Evolutionary conservation across 2,329 filamentous ascomycete genomes (phyloP), one percentile per base, ranked within the genome.

Genomic region (Colletotrichum cereale): DNA sequence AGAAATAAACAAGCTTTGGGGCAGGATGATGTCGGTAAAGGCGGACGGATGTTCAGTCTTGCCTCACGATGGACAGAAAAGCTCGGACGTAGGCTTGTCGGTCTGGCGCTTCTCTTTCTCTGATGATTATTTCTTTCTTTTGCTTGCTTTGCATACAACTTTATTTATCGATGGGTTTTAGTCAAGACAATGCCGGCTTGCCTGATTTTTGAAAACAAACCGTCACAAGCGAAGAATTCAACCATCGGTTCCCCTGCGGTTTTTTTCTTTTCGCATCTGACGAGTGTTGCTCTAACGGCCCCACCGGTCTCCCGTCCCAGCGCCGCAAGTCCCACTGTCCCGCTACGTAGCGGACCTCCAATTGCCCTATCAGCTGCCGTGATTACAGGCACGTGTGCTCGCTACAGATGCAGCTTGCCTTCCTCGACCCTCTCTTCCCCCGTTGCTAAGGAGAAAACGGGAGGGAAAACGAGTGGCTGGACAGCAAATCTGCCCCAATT

Each of bases 291-390:
- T 71, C 53, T 56, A 64, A 36, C 56, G 47, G 55, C 70, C 66
- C 61, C 66, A 58, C 57, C 31, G 52, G 36, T 40, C 34, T 57
- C 68, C 62, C 61, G 60, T 47, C 34, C 26, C 47, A 70, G 63
- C 61, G 34, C 29, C 63, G 42, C 56, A 52, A 63, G 62, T 40
- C 66, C 66, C 66, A 65, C 53, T 26, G 48, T 56, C 66, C 57
- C 66, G 62, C 52, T 63, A 44, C 53, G 48, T 60, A 73, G 60
- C 64, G 67, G 63, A 58, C 38, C 24, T 38, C 11, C 70, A 52
- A 74, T 73, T 75, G 73, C 57, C 73, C 73, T 74, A 75, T 75
- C 73, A 74, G 60, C 67, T 62, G 50, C 64, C 62, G 36, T 38
- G 12, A 5, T 67, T 52, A 42, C 42, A 63, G 60, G 70, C 73